These are phyloP conservation scores for Fusarium zealandicum DNA, from an alignment of 2,329 filamentous ascomycete species.

Conservation along the genomic window DNA sequence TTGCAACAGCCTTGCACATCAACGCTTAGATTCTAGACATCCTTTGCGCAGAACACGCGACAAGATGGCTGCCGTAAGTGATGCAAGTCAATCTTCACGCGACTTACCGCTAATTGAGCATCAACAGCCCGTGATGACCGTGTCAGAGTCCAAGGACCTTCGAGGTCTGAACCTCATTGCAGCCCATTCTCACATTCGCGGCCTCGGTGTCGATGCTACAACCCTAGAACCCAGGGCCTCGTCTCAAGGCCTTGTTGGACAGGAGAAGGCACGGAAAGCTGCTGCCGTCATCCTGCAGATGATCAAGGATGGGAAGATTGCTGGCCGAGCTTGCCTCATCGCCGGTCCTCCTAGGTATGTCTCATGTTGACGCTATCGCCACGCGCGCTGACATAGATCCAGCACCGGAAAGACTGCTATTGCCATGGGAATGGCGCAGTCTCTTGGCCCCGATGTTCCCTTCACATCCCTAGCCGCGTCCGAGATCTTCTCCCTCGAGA, in stretches of 20 bases:
- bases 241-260: conserved; percentile 93
- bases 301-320: conserved; percentile 99
- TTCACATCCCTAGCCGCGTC: conserved; percentile 96
- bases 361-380: background rate
- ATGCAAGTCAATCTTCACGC: conserved; percentile 2
- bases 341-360: conserved; percentile 84
- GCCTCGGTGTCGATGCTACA: conserved; percentile 90
- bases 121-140: conserved; percentile 70
- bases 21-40: conserved; percentile 17
- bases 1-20: conserved; percentile 19
- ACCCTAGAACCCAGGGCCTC: conserved; percentile 84
- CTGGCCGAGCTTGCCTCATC: conserved; percentile 91
- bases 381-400: conserved; percentile 27
- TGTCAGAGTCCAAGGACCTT: conserved; percentile 95
- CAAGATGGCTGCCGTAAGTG: conserved; percentile 63
- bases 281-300: conserved; percentile 97
- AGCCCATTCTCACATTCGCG: conserved; percentile 96
- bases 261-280: conserved; percentile 95
- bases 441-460: conserved; percentile 89
- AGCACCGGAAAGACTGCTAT: conserved; percentile 98
- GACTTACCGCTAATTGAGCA: conserved; percentile 32
- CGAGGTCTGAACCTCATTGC: conserved; percentile 97
- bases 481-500: conserved; percentile 98
- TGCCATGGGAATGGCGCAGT: conserved; percentile 98
- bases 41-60: conserved; percentile 33